Evolutionary conservation across 768 basidiomycete genomes (phyloP).

Genomic region (Podaxis carcinomalis): DNA sequence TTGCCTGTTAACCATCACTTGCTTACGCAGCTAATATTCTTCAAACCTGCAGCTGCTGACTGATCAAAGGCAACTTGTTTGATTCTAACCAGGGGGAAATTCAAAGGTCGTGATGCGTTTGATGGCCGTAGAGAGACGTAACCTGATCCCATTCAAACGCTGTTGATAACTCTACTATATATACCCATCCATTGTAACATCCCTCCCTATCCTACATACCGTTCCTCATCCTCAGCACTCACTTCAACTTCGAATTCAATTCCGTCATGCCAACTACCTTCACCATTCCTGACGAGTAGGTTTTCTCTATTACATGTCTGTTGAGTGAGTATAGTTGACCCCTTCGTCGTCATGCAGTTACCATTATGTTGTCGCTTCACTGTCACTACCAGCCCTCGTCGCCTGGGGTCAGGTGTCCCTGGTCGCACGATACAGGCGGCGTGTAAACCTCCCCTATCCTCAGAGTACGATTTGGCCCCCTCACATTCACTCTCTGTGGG

Average conservation of each 20-base stretch:
- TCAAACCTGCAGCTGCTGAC: background rate
- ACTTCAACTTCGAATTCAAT: background rate
- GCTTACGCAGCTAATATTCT: no score
- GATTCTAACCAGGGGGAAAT: background rate
- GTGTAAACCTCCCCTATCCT: slow-evolving; percentile 59
- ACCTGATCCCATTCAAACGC: background rate
- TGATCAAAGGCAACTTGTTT: background rate
- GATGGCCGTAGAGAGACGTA: background rate
- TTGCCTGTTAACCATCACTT: no score
- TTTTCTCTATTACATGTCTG: background rate
- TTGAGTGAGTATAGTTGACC: background rate
- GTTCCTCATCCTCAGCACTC: background rate
- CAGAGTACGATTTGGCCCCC: slow-evolving; percentile 40
- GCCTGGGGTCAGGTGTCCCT: slow-evolving; percentile 40
- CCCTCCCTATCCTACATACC: no score
- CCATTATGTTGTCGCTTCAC: slow-evolving; percentile 51
- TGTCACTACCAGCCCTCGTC: slow-evolving; percentile 44
- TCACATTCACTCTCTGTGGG: no score
- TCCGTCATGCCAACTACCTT: background rate
- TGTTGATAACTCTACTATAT: background rate
- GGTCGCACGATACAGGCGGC: slow-evolving; percentile 34
- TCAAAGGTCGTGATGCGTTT: background rate
- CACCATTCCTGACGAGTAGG: slow-evolving; percentile 3
- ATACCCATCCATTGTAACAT: background rate
- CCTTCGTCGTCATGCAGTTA: slow-evolving; percentile 28